Percentiles rank a stretch among this genome's conserved stretches.
Evolutionary conservation across 495 filamentous ascomycete genomes (phyloP).

Genomic region (Penicillium cosmopolitanum): DNA sequence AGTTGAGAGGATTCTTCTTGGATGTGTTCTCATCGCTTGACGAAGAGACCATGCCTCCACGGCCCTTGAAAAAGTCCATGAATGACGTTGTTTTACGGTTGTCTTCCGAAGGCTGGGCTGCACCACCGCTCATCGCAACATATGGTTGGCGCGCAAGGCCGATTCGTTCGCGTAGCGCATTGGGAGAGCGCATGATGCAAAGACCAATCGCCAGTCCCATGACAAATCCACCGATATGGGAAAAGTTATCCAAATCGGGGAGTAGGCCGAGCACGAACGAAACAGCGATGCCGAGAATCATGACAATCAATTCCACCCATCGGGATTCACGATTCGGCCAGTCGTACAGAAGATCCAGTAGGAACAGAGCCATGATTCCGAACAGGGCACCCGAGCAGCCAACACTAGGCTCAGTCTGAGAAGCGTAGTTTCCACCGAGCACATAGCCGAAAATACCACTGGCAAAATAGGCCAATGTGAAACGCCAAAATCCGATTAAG

Average conservation of each 20-base stretch:
- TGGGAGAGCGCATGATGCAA: constrained; percentile 84
- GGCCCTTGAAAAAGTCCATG: constrained; percentile 47
- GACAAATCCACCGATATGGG: constrained; percentile 93
- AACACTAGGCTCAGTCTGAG: constrained; percentile 74
- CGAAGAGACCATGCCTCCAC: constrained; percentile 23
- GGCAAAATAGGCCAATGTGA: constrained; percentile 83
- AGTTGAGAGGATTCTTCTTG: constrained; percentile 68
- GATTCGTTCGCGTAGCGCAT: constrained; percentile 74
- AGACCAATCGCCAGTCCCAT: constrained; percentile 89
- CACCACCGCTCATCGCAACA: constrained; percentile 57
- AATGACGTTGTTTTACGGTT: constrained; percentile 33
- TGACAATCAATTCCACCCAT: constrained; percentile 78
- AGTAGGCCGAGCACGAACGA: constrained; percentile 92
- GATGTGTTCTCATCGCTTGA: constrained; percentile 19
- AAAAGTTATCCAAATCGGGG: constrained; percentile 94
- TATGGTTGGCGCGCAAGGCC: constrained; percentile 68
- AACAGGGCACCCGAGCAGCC: constrained; percentile 91
- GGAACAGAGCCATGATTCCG: constrained; percentile 82
- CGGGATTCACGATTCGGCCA: constrained; percentile 79
- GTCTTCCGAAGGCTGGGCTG: constrained; percentile 24
- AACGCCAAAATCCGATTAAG: constrained; percentile 82
- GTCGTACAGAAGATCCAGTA: constrained; percentile 90
- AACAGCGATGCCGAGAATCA: constrained; percentile 81
- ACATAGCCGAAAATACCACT: constrained; percentile 97
- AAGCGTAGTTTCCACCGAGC: constrained; percentile 90